Percentiles rank a stretch among this genome's conserved stretches.
phyloP scores from a whole-genome alignment of 2,329 filamentous ascomycete genomes.

The Penicillium sp. region DNA sequence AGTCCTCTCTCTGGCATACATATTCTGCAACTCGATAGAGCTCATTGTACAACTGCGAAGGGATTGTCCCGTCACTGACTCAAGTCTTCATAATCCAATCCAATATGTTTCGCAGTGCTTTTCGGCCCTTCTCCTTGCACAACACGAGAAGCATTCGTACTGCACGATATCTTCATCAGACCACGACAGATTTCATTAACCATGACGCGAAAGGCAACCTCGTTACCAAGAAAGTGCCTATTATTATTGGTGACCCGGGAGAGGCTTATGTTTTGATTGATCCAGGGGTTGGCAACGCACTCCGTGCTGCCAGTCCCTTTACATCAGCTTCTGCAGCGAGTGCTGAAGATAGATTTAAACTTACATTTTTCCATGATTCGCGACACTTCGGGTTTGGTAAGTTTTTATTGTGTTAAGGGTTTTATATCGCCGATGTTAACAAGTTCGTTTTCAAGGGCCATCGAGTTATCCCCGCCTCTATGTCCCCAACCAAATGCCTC shows the following conservation, averaged over 20 bases:
- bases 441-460: conserved; percentile 11
- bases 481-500: conserved; percentile 16
- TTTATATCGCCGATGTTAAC: conserved; percentile 8
- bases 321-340: conserved; percentile 8
- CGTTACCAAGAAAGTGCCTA: conserved; percentile 16
- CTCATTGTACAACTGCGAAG: background rate
- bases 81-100: background rate
- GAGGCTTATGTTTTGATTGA: conserved; percentile 23
- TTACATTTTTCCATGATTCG: conserved; percentile 26
- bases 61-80: background rate
- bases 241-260: conserved; percentile 21
- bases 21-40: no score
- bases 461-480: conserved; percentile 24
- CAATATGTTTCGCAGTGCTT: conserved; percentile 13
- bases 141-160: conserved; percentile 3
- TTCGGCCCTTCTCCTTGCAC: conserved; percentile 8
- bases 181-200: conserved; percentile 20
- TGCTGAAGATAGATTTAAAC: conserved; percentile 20
- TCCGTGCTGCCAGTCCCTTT: conserved; percentile 17
- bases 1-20: no score
- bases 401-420: background rate
- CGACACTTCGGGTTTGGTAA: conserved; percentile 25
- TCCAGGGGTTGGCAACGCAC: conserved; percentile 17
- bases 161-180: conserved; percentile 21
- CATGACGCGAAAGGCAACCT: conserved; percentile 18